These are phyloP conservation scores for Monosporozyma solicola DNA, from an alignment of 805 yeast genomes.

Conservation along the genomic window DNA sequence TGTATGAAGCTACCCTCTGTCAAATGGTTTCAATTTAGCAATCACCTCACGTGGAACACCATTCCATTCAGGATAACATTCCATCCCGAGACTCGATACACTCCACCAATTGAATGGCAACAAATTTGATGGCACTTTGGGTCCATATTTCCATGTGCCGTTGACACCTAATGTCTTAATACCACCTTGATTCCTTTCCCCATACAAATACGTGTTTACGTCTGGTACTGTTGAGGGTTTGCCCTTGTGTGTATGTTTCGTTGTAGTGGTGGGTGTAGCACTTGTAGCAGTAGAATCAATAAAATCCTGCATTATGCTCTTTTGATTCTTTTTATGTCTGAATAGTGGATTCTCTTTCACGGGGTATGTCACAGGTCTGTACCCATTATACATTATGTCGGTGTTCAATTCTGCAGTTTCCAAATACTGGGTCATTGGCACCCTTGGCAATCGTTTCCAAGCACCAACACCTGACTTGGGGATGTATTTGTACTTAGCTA, in stretches of 20 bases:
- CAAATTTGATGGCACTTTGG: constrained; percentile 16
- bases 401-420: constrained; percentile 20
- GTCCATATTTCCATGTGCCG: constrained; percentile 26
- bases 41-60: constrained; percentile 20
- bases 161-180: constrained; percentile 25
- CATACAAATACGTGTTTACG: constrained; percentile 3
- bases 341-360: constrained; percentile 28
- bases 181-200: constrained; percentile 18
- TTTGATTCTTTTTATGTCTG: constrained; percentile 5
- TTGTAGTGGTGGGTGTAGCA: background rate
- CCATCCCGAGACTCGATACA: constrained; percentile 25
- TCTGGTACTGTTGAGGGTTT: background rate
- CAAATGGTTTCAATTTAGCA: constrained; percentile 23
- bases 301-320: background rate
- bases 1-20: constrained; percentile 1
- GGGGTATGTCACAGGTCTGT: constrained; percentile 27
- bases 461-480: background rate
- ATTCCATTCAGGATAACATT: constrained; percentile 26
- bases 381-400: constrained; percentile 28
- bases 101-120: constrained; percentile 25
- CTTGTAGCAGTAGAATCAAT: background rate
- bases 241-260: background rate
- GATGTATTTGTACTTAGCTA: background rate
- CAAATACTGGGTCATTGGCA: constrained; percentile 27
- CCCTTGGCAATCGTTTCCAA: constrained; percentile 17